Evolutionary conservation across 345 rosid species (phyloP).

Genomic region (Brassica nigra): DNA sequence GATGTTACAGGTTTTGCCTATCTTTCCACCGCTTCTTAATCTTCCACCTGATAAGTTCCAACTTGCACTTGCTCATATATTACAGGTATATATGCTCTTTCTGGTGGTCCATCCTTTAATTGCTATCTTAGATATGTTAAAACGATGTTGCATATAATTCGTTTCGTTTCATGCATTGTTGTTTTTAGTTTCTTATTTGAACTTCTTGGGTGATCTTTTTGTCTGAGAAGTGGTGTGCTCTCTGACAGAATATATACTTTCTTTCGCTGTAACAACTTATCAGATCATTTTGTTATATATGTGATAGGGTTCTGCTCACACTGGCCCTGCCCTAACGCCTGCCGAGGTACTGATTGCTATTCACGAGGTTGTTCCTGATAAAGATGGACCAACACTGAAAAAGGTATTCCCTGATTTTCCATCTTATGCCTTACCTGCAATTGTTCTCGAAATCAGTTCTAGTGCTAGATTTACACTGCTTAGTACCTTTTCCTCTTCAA

Average conservation of each 20-base stretch:
- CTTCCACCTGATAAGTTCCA: constrained; percentile 93
- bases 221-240: constrained; percentile 7
- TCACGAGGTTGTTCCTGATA: constrained; percentile 85
- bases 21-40: constrained; percentile 85
- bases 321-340: constrained; percentile 98
- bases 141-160: constrained; percentile 5
- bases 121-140: constrained; percentile 4
- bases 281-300: constrained; percentile 23
- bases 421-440: constrained; percentile 13
- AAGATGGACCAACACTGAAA: constrained; percentile 78
- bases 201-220: constrained; percentile 1
- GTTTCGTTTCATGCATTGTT: background rate
- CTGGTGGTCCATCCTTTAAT: constrained; percentile 13
- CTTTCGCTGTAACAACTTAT: constrained; percentile 14
- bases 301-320: constrained; percentile 95
- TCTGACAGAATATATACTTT: constrained; percentile 5
- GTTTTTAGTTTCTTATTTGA: background rate
- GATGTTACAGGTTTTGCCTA: constrained; percentile 75
- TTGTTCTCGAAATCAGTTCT: constrained; percentile 27
- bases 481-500: background rate
- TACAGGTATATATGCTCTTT: constrained; percentile 65
- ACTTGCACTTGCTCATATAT: constrained; percentile 88
- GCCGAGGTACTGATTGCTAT: constrained; percentile 96
- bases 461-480: constrained; percentile 17
- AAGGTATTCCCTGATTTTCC: constrained; percentile 54